phyloP scores from a whole-genome alignment of 306 rosid species.

The Cucurbita argyrosperma region DNA sequence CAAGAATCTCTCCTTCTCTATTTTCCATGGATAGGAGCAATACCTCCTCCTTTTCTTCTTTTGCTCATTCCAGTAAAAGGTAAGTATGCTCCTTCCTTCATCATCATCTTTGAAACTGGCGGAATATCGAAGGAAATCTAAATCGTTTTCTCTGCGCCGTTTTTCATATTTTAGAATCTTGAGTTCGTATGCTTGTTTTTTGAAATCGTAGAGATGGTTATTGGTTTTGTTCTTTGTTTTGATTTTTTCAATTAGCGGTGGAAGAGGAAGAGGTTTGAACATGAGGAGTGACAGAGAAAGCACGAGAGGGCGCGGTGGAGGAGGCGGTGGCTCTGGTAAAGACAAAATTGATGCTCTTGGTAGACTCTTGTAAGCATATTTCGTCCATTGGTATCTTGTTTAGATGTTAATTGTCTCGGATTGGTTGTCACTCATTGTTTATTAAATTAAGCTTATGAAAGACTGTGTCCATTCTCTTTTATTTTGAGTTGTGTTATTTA shows the following conservation, averaged over 20 bases:
- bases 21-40: conserved; percentile 24
- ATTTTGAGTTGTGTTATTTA: neutral
- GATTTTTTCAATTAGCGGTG: conserved; percentile 20
- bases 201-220: neutral
- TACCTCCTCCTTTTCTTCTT: conserved; percentile 22
- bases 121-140: neutral
- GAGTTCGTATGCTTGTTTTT: neutral
- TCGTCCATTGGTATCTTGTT: neutral
- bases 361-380: conserved; percentile 63
- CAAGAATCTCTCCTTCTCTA: conserved; percentile 11
- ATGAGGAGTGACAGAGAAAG: conserved; percentile 33
- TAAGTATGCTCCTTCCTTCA: neutral
- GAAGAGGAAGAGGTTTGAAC: conserved; percentile 36
- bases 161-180: neutral
- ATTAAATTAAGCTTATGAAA: neutral
- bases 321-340: conserved; percentile 44
- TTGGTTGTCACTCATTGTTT: neutral
- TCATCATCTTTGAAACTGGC: neutral
- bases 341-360: conserved; percentile 91
- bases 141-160: neutral
- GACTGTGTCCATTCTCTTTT: neutral
- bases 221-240: neutral
- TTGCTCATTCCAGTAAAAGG: conserved; percentile 33
- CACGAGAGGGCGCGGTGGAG: conserved; percentile 36
- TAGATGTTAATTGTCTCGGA: neutral